These are phyloP conservation scores for Thermomucor indicae-seudaticae DNA, from an alignment of 371 early-diverging fungal genomes.

Conservation along the genomic window DNA sequence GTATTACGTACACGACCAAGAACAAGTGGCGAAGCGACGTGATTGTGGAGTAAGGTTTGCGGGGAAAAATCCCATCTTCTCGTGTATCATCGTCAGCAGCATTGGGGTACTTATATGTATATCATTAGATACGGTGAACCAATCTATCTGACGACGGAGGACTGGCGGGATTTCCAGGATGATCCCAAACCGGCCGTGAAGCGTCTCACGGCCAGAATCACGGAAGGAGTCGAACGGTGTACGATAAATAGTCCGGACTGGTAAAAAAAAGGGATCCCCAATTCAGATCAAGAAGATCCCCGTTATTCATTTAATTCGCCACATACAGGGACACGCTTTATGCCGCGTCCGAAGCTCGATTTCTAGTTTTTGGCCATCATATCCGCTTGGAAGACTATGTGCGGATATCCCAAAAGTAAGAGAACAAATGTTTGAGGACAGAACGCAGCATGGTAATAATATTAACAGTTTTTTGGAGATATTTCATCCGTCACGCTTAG, in stretches of 20 bases:
- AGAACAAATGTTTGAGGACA: background rate
- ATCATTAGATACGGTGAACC: constrained; percentile 43
- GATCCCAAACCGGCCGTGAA: constrained; percentile 45
- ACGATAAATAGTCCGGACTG: constrained; percentile 57
- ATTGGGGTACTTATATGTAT: background rate
- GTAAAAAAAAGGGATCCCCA: constrained; percentile 14
- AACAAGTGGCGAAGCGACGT: constrained; percentile 53
- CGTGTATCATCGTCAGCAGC: background rate
- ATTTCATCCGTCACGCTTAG: constrained; percentile 22
- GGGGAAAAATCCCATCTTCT: background rate
- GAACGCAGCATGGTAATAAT: no score
- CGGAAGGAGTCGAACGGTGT: constrained; percentile 39
- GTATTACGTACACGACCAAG: constrained; percentile 53
- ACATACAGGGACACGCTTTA: constrained; percentile 44
- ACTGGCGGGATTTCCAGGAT: constrained; percentile 30
- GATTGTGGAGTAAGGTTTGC: constrained; percentile 41
- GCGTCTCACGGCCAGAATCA: constrained; percentile 40
- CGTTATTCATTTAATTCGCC: background rate
- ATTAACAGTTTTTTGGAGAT: constrained; percentile 23
- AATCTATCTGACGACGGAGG: constrained; percentile 28
- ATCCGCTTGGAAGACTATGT: constrained; percentile 45
- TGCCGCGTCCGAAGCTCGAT: constrained; percentile 41
- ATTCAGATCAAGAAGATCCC: background rate
- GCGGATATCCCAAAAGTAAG: constrained; percentile 45
- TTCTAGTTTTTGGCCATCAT: constrained; percentile 40